These are phyloP conservation scores for Phanerochaete sordida DNA, from an alignment of 768 basidiomycete genomes.

Conservation along the genomic window DNA sequence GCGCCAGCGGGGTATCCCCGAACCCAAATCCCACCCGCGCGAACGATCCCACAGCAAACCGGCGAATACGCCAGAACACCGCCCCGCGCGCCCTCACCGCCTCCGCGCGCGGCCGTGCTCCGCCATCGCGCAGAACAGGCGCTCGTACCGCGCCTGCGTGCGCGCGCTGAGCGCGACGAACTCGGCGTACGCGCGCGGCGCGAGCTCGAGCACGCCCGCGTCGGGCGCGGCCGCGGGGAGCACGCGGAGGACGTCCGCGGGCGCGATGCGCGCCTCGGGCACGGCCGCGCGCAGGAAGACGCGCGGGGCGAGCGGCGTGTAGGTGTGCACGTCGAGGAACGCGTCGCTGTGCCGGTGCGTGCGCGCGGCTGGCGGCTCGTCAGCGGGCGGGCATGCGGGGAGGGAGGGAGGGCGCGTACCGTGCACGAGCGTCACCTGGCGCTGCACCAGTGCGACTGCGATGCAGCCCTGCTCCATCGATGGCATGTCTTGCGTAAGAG, in stretches of 20 bases:
- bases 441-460: conserved; percentile 67
- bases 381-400: background rate
- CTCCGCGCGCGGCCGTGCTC: background rate
- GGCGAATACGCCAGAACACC: background rate
- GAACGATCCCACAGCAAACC: too few species aligned
- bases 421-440: conserved; percentile 66
- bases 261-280: conserved; percentile 59
- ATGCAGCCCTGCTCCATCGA: conserved; percentile 43
- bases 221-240: conserved; percentile 36
- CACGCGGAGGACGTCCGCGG: conserved; percentile 55
- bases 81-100: background rate
- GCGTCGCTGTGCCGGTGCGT: conserved; percentile 52
- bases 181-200: conserved; percentile 53
- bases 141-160: conserved; percentile 54
- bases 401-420: conserved; percentile 33
- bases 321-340: conserved; percentile 65
- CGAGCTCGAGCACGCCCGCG: conserved; percentile 61
- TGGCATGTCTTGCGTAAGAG: background rate
- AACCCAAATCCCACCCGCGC: too few species aligned
- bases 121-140: conserved; percentile 33
- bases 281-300: conserved; percentile 60
- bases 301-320: conserved; percentile 59
- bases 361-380: conserved; percentile 42
- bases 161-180: conserved; percentile 51
- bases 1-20: background rate